These are phyloP conservation scores for Hippophae gyantsensis DNA, from an alignment of 306 rosid genomes.

Conservation along the genomic window DNA sequence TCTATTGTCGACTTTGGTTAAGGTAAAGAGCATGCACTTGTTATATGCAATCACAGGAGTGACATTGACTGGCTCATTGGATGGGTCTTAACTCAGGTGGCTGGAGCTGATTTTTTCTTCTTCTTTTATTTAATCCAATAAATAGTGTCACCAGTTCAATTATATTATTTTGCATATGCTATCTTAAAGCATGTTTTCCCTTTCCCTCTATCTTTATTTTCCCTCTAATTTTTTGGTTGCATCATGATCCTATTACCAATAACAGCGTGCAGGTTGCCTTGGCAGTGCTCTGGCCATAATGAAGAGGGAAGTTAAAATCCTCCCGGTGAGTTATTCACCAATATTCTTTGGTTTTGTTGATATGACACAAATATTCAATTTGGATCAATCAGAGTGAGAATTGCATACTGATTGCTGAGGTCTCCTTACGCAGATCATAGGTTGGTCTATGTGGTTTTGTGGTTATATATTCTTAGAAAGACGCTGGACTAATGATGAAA, in stretches of 20 bases:
- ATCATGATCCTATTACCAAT: conserved; percentile 6
- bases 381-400: background rate
- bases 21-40: conserved; percentile 82
- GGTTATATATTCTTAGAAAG: conserved; percentile 75
- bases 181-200: background rate
- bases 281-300: conserved; percentile 76
- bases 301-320: conserved; percentile 62
- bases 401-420: no score
- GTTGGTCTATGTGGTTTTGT: conserved; percentile 98
- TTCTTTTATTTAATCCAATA: background rate
- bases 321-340: conserved; percentile 47
- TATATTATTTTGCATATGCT: background rate
- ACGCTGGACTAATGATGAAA: conserved; percentile 68
- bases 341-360: background rate
- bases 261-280: conserved; percentile 77
- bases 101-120: background rate
- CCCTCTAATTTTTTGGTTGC: conserved; percentile 6
- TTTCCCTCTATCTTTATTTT: background rate
- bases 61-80: conserved; percentile 98
- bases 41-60: conserved; percentile 79
- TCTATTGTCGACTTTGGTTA: background rate
- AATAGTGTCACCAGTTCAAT: background rate
- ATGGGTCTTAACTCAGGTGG: conserved; percentile 86
- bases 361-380: background rate
- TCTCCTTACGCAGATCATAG: conserved; percentile 51